Percentiles rank a stretch among this genome's conserved stretches.
These are phyloP conservation scores for Hapsidospora chrysogenum DNA, from an alignment of 495 filamentous ascomycete species.

Conservation along the genomic window DNA sequence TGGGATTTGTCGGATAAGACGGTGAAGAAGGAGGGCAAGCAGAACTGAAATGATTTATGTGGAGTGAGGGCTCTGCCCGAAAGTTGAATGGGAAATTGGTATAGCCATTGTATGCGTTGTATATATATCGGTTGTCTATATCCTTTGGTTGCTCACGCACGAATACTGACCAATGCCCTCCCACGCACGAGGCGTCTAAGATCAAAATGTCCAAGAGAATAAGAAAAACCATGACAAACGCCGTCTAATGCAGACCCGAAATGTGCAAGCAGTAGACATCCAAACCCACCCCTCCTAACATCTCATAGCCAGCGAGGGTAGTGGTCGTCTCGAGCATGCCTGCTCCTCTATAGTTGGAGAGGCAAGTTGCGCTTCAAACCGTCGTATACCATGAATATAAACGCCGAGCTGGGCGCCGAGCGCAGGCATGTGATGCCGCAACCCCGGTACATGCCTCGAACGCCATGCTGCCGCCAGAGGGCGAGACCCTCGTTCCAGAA, in stretches of 20 bases:
- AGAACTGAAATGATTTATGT: constrained; percentile 1
- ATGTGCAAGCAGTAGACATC: too few species aligned
- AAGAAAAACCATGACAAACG: neutral
- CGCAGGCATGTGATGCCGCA: constrained; percentile 86
- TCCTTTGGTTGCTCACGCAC: neutral
- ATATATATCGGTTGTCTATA: too few species aligned
- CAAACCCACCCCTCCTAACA: too few species aligned
- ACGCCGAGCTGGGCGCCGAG: constrained; percentile 83
- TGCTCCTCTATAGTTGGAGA: too few species aligned
- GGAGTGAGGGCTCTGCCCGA: too few species aligned
- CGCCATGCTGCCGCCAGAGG: constrained; percentile 65
- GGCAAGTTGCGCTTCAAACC: constrained; percentile 51
- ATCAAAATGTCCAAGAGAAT: neutral
- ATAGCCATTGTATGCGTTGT: too few species aligned
- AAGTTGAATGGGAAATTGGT: too few species aligned
- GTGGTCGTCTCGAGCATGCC: too few species aligned
- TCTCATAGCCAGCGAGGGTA: too few species aligned
- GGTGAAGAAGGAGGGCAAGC: neutral
- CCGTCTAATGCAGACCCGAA: neutral
- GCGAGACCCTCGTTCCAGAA: constrained; percentile 54
- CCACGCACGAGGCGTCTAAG: neutral
- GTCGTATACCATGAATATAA: constrained; percentile 93
- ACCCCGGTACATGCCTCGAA: constrained; percentile 77
- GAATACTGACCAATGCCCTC: neutral
- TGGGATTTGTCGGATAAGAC: constrained; percentile 35